Conservation (phyloP, 2,329 filamentous ascomycete genomes). For the Beauveria sp. region DNA sequence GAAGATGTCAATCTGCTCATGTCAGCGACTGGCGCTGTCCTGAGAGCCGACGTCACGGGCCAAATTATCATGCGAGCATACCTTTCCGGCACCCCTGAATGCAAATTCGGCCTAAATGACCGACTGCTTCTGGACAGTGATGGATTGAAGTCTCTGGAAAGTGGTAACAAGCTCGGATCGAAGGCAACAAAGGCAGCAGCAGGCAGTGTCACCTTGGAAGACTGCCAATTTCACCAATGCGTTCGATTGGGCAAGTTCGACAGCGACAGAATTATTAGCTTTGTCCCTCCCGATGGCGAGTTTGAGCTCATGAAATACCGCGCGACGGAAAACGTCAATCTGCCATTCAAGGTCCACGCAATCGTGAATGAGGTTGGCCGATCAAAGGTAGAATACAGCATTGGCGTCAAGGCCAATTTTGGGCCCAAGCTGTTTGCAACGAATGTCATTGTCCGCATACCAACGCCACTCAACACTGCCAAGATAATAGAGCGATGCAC, state of each 20-base stretch:
- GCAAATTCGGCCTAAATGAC: slow-evolving; percentile 98
- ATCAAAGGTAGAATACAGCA: slow-evolving; percentile 97
- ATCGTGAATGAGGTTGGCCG: slow-evolving; percentile 97
- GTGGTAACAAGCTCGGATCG: slow-evolving; percentile 68
- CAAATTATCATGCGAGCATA: slow-evolving; percentile 99
- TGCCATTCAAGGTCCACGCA: slow-evolving; percentile 97
- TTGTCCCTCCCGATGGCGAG: slow-evolving; percentile 92
- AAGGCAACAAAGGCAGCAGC: slow-evolving; percentile 94
- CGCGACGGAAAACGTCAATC: slow-evolving; percentile 94
- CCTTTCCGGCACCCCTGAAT: slow-evolving; percentile 90
- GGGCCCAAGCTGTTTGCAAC: slow-evolving; percentile 94
- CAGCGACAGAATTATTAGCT: slow-evolving; percentile 91
- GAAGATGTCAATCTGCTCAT: slow-evolving; percentile 98
- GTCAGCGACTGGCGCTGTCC: slow-evolving; percentile 92
- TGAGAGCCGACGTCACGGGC: slow-evolving; percentile 91
- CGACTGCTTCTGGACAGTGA: slow-evolving; percentile 81
- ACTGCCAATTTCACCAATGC: slow-evolving; percentile 98
- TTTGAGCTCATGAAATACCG: slow-evolving; percentile 99
- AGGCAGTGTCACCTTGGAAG: slow-evolving; percentile 89
- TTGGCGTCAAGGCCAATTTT: slow-evolving; percentile 95
- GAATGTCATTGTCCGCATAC: slow-evolving; percentile 89
- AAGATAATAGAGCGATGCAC: slow-evolving; percentile 87
- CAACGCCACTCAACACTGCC: slow-evolving; percentile 92
- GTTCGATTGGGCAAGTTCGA: slow-evolving; percentile 97
- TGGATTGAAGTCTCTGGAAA: slow-evolving; percentile 56